Base-by-base conservation (phyloP, 108 stramenopile species). In the Cyclotella sp. region DNA sequence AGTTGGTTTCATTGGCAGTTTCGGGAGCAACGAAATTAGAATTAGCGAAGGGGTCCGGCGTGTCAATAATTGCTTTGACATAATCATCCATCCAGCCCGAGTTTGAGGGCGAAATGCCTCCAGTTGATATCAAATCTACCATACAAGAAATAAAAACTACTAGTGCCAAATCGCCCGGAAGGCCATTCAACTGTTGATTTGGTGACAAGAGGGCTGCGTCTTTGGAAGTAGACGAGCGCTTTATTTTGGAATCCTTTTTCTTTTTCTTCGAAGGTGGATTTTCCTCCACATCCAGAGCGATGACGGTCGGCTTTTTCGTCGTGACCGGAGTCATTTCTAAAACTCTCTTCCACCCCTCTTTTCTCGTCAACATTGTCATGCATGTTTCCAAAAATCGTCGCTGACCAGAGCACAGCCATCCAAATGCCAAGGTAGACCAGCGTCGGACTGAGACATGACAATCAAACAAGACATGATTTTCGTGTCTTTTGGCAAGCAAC, bases 61-160 rank as follows among this genome's bases (percentile, higher is more conserved):
- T 42, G 27, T 67, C 67, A 10, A 67, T 54, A 12, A 83, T 73
- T 21, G 68, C 67, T 46, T 79, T 79, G 39, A 79, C 78, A 62
- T 83, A 83, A 21, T 79, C 82, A 75, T 79, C 82, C 72, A 83
- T 83, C 81, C 81, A 82, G 2, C 78, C 78, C 28, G 78, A 63
- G 44, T 53, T 68, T 8, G 82, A 68, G 12, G 81, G 78, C 29
- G 51, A 58, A 40, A 75, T 42, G 9, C 82, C 82, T n/a, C 66
- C 67, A 3, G 73, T 57, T 40, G 73, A 79, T n/a, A 79, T 75
- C 53, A 79, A 60, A 51, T 83, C 82, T 28, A 83, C 54, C 58
- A 78, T 73, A 14, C 77, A 73, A 29, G 68, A 78, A 0, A 75
- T 47, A 55, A 83, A 83, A 8, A 73, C 34, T 29, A 83, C 49